A percentile compares a stretch with the other conserved stretches of the same genome.
These are phyloP conservation scores for Russula emetica DNA, from an alignment of 768 basidiomycete species.

Conservation along the genomic window DNA sequence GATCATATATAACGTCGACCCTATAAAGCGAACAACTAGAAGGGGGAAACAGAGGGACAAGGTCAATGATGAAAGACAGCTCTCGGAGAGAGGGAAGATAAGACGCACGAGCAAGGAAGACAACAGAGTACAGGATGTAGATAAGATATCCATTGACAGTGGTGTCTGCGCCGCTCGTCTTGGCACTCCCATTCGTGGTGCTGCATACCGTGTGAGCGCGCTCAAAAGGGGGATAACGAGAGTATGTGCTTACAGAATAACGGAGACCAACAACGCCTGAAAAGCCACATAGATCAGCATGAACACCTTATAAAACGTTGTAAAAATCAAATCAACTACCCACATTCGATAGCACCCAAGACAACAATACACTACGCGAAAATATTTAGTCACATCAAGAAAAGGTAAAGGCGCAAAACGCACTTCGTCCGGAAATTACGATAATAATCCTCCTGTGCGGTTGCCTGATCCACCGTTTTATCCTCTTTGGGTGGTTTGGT, in stretches of 20 bases:
- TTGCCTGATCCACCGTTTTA: slow-evolving; percentile 53
- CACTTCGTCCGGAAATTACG: slow-evolving; percentile 84
- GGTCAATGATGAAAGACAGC: neutral
- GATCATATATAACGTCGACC: slow-evolving; percentile 77
- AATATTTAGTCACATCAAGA: slow-evolving; percentile 25
- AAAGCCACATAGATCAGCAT: neutral
- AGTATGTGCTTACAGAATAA: slow-evolving; percentile 54
- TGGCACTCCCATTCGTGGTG: slow-evolving; percentile 49
- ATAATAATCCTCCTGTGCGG: slow-evolving; percentile 83
- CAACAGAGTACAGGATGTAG: slow-evolving; percentile 84
- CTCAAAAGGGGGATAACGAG: neutral
- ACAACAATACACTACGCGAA: slow-evolving; percentile 58
- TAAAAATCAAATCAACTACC: slow-evolving; percentile 30
- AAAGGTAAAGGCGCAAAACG: slow-evolving; percentile 27
- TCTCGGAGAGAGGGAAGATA: neutral
- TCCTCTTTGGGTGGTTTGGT: slow-evolving; percentile 75
- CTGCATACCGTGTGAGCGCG: slow-evolving; percentile 29
- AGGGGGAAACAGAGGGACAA: neutral
- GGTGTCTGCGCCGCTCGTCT: slow-evolving; percentile 42
- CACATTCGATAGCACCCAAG: slow-evolving; percentile 88
- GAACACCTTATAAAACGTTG: slow-evolving; percentile 17
- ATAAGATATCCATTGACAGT: slow-evolving; percentile 85
- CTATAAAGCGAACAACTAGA: slow-evolving; percentile 78
- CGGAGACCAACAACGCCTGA: slow-evolving; percentile 67
- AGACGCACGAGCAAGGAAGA: slow-evolving; percentile 76